Conservation (phyloP, 495 filamentous ascomycete genomes). For the Xylaria intraflava region DNA sequence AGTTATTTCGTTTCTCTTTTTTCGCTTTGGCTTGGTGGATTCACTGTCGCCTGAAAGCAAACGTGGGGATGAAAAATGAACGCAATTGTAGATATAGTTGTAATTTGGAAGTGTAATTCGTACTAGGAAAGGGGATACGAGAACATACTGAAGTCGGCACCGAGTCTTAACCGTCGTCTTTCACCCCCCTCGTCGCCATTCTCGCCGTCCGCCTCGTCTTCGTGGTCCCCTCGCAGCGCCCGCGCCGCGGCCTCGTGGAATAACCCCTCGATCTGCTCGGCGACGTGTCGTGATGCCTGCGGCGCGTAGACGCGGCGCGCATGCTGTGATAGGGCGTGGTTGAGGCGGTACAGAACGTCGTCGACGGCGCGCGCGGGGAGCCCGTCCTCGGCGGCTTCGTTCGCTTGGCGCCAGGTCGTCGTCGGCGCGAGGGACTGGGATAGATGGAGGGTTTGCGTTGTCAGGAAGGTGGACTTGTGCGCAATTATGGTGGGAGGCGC, state of each 20-base stretch:
- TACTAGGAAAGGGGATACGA: no score
- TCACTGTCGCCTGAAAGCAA: no score
- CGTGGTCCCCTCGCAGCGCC: constrained; percentile 24
- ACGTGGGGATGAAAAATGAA: neutral
- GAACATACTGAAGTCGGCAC: constrained; percentile 35
- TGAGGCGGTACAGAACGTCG: constrained; percentile 49
- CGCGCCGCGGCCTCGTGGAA: constrained; percentile 54
- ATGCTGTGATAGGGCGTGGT: constrained; percentile 62
- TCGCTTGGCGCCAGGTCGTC: constrained; percentile 48
- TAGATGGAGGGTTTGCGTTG: constrained; percentile 56
- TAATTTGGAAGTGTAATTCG: no score
- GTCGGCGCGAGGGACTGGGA: constrained; percentile 50
- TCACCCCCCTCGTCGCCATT: constrained; percentile 40
- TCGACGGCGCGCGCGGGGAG: constrained; percentile 48
- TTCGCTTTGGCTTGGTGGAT: neutral
- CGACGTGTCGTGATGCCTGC: constrained; percentile 70
- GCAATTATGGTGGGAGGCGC: constrained; percentile 48
- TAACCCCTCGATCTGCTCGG: constrained; percentile 70
- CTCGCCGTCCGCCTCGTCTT: constrained; percentile 35
- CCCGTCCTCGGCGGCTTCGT: constrained; percentile 45
- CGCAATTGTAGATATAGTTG: neutral
- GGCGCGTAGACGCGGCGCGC: constrained; percentile 64
- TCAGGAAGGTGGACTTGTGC: constrained; percentile 59
- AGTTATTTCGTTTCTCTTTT: neutral
- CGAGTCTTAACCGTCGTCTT: constrained; percentile 21